A percentile compares a stretch with the other conserved stretches of the same genome.
phyloP scores from a whole-genome alignment of 495 filamentous ascomycete species.

The Tetracladium setigerum region DNA sequence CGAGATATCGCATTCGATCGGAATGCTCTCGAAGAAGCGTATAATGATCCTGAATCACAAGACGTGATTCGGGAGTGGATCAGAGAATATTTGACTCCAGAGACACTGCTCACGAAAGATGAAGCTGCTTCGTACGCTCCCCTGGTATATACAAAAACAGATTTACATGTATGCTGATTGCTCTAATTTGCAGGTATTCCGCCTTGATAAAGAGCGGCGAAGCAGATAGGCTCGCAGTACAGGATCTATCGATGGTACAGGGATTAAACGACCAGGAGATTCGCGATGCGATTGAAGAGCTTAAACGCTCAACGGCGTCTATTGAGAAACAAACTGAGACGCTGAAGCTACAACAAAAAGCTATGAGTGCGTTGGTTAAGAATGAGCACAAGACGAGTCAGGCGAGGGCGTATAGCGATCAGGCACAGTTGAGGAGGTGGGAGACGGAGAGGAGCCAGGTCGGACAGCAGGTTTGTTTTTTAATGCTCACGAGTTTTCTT shows the following conservation, averaged over 20 bases:
- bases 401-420: conserved; percentile 24
- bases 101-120: conserved; percentile 35
- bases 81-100: conserved; percentile 28
- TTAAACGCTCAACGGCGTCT: conserved; percentile 35
- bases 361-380: conserved; percentile 30
- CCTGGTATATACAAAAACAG: conserved; percentile 3
- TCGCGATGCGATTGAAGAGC: conserved; percentile 34
- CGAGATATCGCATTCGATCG: conserved; percentile 20
- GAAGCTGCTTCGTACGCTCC: conserved; percentile 32
- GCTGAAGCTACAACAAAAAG: conserved; percentile 34
- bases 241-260: conserved; percentile 27
- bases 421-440: conserved; percentile 24
- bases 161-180: neutral
- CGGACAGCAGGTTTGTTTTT: conserved; percentile 22
- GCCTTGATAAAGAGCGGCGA: conserved; percentile 29
- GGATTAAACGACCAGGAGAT: conserved; percentile 33
- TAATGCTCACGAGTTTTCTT: neutral
- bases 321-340: conserved; percentile 39
- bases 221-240: conserved; percentile 26
- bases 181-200: conserved; percentile 15
- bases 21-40: conserved; percentile 16
- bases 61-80: conserved; percentile 32
- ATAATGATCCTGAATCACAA: conserved; percentile 15
- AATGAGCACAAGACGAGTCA: conserved; percentile 19
- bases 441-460: conserved; percentile 24